Evolutionary conservation across 2,329 filamentous ascomycete species (phyloP).

Genomic region (Colletotrichum costaricense): DNA sequence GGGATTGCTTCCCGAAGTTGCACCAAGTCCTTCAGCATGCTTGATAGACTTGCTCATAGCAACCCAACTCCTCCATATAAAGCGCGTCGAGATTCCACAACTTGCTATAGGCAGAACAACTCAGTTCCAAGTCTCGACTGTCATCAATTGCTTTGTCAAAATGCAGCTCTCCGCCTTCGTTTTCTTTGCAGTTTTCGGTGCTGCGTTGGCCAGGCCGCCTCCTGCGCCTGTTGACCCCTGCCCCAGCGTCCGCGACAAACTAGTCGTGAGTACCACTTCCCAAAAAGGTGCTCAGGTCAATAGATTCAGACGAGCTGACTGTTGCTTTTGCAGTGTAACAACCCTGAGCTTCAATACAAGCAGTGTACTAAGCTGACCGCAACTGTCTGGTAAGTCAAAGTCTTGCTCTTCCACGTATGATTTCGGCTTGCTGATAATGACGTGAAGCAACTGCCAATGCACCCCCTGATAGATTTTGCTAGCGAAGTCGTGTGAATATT

Average conservation of each 20-base stretch:
- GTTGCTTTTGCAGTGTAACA: not conserved
- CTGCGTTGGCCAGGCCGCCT: not conserved
- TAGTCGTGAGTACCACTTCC: not conserved
- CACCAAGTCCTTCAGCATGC: too few relatives aligned
- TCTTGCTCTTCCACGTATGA: not conserved
- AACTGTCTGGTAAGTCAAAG: not conserved
- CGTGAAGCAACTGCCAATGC: not conserved
- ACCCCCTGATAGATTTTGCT: not conserved
- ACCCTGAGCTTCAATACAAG: too few relatives aligned
- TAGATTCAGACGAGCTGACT: not conserved
- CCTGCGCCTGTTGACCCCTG: not conserved
- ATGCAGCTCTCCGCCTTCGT: not conserved
- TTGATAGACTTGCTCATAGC: too few relatives aligned
- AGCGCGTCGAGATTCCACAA: too few relatives aligned
- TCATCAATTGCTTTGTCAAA: not conserved
- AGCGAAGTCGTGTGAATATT: not conserved
- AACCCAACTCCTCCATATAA: too few relatives aligned
- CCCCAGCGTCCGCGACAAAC: not conserved
- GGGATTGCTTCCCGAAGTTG: too few relatives aligned
- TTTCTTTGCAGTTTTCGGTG: not conserved
- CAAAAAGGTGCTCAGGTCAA: not conserved
- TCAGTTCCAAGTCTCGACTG: too few relatives aligned
- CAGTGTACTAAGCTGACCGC: not conserved
- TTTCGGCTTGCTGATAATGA: not conserved
- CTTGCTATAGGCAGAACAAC: too few relatives aligned